Conservation (phyloP, 2,329 filamentous ascomycete genomes). For the Chrysoporthe cubensis region DNA sequence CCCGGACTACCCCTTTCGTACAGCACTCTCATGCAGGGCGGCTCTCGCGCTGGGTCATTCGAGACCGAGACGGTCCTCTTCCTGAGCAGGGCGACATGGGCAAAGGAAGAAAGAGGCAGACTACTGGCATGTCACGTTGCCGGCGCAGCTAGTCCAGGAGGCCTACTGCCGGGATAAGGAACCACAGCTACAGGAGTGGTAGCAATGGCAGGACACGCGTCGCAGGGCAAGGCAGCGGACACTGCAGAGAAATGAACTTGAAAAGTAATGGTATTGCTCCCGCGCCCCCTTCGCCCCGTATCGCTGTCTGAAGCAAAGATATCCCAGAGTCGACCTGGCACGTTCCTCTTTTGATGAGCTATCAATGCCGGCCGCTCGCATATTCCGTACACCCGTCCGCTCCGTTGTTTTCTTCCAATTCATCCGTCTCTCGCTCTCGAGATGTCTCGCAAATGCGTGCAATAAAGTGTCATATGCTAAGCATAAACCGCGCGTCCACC, state of each 20-base stretch:
- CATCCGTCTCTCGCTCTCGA: slow-evolving; percentile 2
- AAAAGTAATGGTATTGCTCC: slow-evolving; percentile 18
- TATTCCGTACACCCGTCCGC: background rate
- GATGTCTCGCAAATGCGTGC: slow-evolving; percentile 1
- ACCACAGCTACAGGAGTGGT: no score
- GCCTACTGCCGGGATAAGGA: no score
- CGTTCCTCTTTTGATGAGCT: slow-evolving; percentile 28
- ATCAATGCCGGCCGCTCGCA: slow-evolving; percentile 21
- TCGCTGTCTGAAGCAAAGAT: background rate
- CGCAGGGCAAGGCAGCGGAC: background rate
- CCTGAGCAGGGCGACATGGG: no score
- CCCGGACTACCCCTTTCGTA: background rate
- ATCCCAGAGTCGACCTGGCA: slow-evolving; percentile 14
- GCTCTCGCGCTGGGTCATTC: no score
- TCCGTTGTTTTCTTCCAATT: background rate
- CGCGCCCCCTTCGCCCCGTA: background rate
- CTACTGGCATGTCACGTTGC: no score
- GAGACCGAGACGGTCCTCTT: no score
- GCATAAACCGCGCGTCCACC: background rate
- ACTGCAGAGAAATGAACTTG: background rate
- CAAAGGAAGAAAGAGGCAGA: no score
- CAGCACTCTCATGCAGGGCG: no score
- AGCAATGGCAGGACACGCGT: background rate
- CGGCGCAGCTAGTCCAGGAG: no score
- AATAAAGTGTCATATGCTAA: slow-evolving; percentile 1